These are phyloP conservation scores for Huntiella abstrusa DNA, from an alignment of 2,329 filamentous ascomycete genomes.

Conservation along the genomic window DNA sequence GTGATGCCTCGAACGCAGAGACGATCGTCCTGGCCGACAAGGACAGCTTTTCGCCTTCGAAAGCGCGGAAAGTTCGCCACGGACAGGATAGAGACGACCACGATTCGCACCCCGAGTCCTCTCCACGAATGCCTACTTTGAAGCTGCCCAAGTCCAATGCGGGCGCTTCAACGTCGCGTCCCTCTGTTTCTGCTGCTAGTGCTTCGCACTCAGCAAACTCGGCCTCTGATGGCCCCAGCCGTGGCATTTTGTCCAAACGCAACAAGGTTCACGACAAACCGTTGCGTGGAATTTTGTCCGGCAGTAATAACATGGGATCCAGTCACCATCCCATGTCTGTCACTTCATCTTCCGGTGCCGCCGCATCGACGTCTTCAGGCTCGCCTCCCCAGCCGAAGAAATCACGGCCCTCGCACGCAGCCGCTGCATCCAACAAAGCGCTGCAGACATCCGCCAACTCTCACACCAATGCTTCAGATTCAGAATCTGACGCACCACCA, in stretches of 20 bases:
- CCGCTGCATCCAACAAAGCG: background rate
- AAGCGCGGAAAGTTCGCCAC: conserved; percentile 44
- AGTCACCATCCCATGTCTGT: background rate
- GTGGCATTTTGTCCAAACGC: conserved; percentile 7
- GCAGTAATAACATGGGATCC: background rate
- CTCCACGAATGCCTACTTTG: background rate
- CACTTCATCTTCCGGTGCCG: background rate
- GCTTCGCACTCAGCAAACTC: conserved; percentile 2
- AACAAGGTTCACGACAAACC: conserved; percentile 8
- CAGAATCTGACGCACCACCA: conserved; percentile 29
- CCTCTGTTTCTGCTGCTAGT: background rate
- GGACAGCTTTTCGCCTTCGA: conserved; percentile 44
- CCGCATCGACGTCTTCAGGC: background rate
- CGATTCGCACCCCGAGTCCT: background rate
- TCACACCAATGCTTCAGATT: conserved; percentile 32
- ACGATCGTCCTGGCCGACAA: conserved; percentile 51
- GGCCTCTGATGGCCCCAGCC: background rate
- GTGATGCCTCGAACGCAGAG: conserved; percentile 47
- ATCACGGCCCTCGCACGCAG: conserved; percentile 6
- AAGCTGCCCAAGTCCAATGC: conserved; percentile 2
- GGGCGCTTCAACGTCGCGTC: background rate
- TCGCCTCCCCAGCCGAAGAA: conserved; percentile 7
- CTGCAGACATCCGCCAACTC: background rate
- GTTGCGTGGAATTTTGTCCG: background rate
- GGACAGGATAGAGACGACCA: conserved; percentile 37